Evolutionary conservation across 2,329 filamentous ascomycete genomes (phyloP).

Genomic region (Pseudogymnoascus destructans): DNA sequence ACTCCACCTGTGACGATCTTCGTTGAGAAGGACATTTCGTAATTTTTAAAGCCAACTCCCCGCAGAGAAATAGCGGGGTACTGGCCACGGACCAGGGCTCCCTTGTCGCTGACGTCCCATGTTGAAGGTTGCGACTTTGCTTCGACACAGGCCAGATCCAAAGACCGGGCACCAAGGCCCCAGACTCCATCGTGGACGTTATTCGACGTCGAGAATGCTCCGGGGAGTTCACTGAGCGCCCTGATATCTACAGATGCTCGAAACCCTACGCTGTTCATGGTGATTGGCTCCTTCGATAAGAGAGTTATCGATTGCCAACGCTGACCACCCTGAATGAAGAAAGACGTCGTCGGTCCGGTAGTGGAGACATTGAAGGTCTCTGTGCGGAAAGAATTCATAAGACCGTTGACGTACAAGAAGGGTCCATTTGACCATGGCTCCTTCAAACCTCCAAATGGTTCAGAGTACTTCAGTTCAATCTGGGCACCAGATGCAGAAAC

Average conservation of each 20-base stretch:
- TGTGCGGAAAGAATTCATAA: constrained; percentile 28
- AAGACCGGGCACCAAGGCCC: constrained; percentile 28
- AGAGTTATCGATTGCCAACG: constrained; percentile 30
- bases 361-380: constrained; percentile 30
- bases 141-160: constrained; percentile 28
- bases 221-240: constrained; percentile 21
- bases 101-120: constrained; percentile 27
- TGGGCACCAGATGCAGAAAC: constrained; percentile 21
- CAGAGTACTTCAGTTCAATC: constrained; percentile 28
- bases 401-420: constrained; percentile 18
- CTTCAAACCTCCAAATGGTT: constrained; percentile 24
- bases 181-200: constrained; percentile 27
- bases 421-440: constrained; percentile 26
- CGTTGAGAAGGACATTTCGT: constrained; percentile 28
- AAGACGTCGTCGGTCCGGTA: constrained; percentile 23
- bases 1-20: constrained; percentile 29
- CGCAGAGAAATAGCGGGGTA: constrained; percentile 23
- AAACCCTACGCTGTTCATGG: constrained; percentile 26
- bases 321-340: constrained; percentile 31
- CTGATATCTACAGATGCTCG: constrained; percentile 21
- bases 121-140: constrained; percentile 27
- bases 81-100: constrained; percentile 27
- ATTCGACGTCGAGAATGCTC: constrained; percentile 24
- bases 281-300: constrained; percentile 26
- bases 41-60: constrained; percentile 23